phyloP scores from a whole-genome alignment of 2,329 filamentous ascomycete species.

The Lachnellula subtilissima region DNA sequence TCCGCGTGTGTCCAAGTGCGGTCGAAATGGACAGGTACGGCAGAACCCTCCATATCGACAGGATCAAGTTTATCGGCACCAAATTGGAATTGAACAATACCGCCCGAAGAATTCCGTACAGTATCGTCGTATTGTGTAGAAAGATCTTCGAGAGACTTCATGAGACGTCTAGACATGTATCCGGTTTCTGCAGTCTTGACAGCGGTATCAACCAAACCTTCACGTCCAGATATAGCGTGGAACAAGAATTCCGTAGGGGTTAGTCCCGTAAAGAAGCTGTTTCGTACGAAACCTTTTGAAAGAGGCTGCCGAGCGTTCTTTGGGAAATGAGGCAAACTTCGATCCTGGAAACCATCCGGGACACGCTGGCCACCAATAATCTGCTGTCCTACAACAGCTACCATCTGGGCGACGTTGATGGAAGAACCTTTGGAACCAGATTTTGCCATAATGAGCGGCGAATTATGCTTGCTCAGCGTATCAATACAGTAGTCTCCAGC shows the following conservation, averaged over 20 bases:
- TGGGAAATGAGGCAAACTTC: constrained; percentile 89
- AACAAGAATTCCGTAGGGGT: constrained; percentile 92
- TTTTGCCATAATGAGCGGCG: constrained; percentile 93
- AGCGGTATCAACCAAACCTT: constrained; percentile 96
- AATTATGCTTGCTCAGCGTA: constrained; percentile 85
- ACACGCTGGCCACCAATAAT: constrained; percentile 95
- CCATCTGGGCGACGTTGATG: constrained; percentile 99
- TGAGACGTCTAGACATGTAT: constrained; percentile 96
- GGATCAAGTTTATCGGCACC: constrained; percentile 94
- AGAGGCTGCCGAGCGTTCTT: constrained; percentile 90
- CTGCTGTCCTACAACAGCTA: constrained; percentile 93
- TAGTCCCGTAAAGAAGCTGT: constrained; percentile 94
- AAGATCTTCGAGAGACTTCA: constrained; percentile 96
- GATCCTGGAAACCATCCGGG: constrained; percentile 91
- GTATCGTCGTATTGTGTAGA: constrained; percentile 93
- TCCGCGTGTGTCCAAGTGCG: constrained; percentile 82
- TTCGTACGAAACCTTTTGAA: constrained; percentile 92
- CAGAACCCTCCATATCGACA: constrained; percentile 94
- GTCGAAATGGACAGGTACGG: constrained; percentile 86
- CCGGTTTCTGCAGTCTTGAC: constrained; percentile 99
- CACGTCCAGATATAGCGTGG: constrained; percentile 96
- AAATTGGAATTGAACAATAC: constrained; percentile 94
- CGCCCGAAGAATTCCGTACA: constrained; percentile 81
- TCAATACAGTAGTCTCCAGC: constrained; percentile 88
- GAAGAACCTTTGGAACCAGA: constrained; percentile 95